Percentiles rank a stretch among this genome's conserved stretches.
These are phyloP conservation scores for Chamaenerion angustifolium DNA, from an alignment of 345 rosid species.

Conservation along the genomic window DNA sequence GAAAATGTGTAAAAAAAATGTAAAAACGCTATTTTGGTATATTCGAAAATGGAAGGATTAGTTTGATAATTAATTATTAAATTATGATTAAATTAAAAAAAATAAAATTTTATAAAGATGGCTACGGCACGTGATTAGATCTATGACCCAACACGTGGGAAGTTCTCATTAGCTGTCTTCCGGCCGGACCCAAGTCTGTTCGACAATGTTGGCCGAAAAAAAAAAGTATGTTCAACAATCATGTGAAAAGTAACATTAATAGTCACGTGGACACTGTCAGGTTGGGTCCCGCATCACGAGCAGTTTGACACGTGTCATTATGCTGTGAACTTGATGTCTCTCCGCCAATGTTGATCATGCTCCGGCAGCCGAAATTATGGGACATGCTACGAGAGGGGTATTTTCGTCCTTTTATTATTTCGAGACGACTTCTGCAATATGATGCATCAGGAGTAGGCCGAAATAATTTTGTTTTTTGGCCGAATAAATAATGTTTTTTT, in stretches of 20 bases:
- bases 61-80: too few species aligned
- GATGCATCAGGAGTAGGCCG: too few species aligned
- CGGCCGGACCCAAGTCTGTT: neutral
- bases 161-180: neutral
- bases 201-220: too few species aligned
- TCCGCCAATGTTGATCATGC: neutral
- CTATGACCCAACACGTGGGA: conserved; percentile 15
- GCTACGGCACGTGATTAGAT: conserved; percentile 17
- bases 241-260: conserved; percentile 14
- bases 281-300: conserved; percentile 29
- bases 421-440: too few species aligned
- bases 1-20: too few species aligned
- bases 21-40: too few species aligned
- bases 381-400: neutral
- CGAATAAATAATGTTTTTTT: too few species aligned
- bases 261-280: conserved; percentile 47
- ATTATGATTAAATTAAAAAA: too few species aligned
- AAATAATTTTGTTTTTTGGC: too few species aligned
- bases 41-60: too few species aligned
- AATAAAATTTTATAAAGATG: too few species aligned
- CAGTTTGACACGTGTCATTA: conserved; percentile 32
- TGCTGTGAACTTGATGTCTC: neutral
- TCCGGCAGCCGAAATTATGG: neutral
- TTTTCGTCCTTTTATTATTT: too few species aligned
- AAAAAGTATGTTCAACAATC: conserved; percentile 20